Base-by-base conservation (phyloP, 1,284 basidiomycete genomes). In the Cystobasidiaceae sp. region DNA sequence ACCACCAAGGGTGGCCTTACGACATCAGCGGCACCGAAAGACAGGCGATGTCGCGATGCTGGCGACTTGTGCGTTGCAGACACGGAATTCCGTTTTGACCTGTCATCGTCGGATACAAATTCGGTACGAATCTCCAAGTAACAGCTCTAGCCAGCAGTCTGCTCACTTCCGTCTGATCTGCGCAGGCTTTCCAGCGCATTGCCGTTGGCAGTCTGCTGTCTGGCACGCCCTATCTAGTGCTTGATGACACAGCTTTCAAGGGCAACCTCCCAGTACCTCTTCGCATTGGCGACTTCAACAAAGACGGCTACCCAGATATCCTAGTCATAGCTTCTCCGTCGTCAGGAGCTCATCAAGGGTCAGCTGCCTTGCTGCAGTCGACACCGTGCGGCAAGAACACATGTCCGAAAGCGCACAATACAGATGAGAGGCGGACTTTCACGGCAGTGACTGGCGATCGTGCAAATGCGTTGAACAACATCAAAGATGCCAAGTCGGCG, bases 231-330 rank as follows among this genome's bases (percentile, higher is more conserved):
- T 82, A 83, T 27, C 82, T 93, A 9, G 82, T 91, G 2, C 82
- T 91, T 15, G 77, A 83, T 27, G 87, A 89, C 72, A 84, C 82
- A 34, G 48, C 70, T 21, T 72, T 48, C 82, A 84, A 4, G 78
- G 78, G 77, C 0, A 73, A 84, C 0, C 75, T 93, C 2, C 93
- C 93, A 0, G 77, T 93, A 5, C 81, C 89, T 0, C 77, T 97
- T 43, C 87, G 86, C 65, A 78, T 93, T 0, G 96, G 93, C 43
- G 96, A 99, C 77, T 87, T 84, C 65, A 90, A 97, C 76, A 82
- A 94, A 37, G 93, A 98, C 74, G 96, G 96, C 0, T 97, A 90
- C 78, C 93, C 96, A 0, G 96, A 98, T 72, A 74, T 97, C 7
- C 79, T 97, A 2, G 72, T 87, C 5, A 52, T 68, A 8, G 28